phyloP scores from a whole-genome alignment of 208 protist species.

The Crithidia acanthocephali region DNA sequence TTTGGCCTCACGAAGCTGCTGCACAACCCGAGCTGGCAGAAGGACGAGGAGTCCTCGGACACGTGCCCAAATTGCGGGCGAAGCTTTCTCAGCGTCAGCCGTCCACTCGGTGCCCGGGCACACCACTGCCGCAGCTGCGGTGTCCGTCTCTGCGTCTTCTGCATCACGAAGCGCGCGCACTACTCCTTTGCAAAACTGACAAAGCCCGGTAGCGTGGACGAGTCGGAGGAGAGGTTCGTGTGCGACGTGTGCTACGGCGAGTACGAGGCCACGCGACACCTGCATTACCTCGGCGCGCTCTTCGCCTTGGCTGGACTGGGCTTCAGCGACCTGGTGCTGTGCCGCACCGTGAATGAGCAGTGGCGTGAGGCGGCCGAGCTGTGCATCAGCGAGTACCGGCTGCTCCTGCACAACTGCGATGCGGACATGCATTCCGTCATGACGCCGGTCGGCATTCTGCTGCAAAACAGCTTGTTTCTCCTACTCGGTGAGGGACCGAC shows the following conservation, averaged over 20 bases:
- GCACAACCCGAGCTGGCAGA: constrained; percentile 62
- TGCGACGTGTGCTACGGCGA: constrained; percentile 65
- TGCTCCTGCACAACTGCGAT: constrained; percentile 60
- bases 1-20: constrained; percentile 44
- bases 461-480: constrained; percentile 64
- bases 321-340: constrained; percentile 65
- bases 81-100: constrained; percentile 39
- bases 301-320: constrained; percentile 65
- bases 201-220: constrained; percentile 55
- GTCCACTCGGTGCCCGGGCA: constrained; percentile 39
- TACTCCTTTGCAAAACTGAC: constrained; percentile 73
- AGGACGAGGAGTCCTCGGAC: constrained; percentile 49
- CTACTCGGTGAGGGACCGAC: constrained; percentile 43
- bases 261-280: constrained; percentile 48
- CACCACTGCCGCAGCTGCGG: constrained; percentile 80
- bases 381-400: constrained; percentile 76
- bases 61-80: constrained; percentile 48
- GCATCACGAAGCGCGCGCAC: constrained; percentile 59
- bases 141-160: constrained; percentile 56
- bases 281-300: constrained; percentile 64
- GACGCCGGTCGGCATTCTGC: constrained; percentile 45
- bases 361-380: constrained; percentile 78
- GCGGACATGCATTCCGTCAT: constrained; percentile 47
- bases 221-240: constrained; percentile 57
- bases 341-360: constrained; percentile 61